Evolutionary conservation across 495 filamentous ascomycete genomes (phyloP).

Genomic region (Penicillium psychrofluorescens): DNA sequence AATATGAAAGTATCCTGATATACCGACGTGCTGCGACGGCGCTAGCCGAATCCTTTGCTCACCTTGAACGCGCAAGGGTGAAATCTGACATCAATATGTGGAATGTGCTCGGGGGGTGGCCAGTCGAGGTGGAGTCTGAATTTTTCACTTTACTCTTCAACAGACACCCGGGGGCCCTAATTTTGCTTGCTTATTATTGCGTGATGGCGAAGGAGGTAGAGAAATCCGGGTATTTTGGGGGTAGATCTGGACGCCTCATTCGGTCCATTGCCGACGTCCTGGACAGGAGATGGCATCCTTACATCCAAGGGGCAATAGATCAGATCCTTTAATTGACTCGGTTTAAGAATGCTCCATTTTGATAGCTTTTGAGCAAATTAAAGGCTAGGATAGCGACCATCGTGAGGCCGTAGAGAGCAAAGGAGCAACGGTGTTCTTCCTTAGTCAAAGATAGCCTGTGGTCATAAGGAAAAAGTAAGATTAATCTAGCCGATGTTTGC

Average conservation of each 20-base stretch:
- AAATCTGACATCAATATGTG: conserved; percentile 5
- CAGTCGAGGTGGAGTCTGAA: conserved; percentile 16
- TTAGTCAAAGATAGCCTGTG: no score
- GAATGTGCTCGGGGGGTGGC: conserved; percentile 21
- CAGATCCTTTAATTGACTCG: no score
- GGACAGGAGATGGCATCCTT: no score
- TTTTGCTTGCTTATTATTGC: conserved; percentile 33
- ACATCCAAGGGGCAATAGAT: no score
- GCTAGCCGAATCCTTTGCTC: conserved; percentile 10
- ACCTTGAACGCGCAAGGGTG: conserved; percentile 1
- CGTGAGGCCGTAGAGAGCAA: no score
- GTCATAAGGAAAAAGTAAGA: no score
- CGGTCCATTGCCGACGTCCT: no score
- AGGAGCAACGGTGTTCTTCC: no score
- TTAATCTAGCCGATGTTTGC: no score
- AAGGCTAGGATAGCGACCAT: no score
- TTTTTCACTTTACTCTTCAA: conserved; percentile 20
- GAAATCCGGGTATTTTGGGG: conserved; percentile 24
- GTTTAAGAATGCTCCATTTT: no score
- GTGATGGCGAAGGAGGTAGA: conserved; percentile 23
- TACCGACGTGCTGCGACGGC: conserved; percentile 1
- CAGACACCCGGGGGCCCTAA: conserved; percentile 25
- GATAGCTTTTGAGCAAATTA: no score
- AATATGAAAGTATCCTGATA: conserved; percentile 5
- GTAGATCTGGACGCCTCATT: conserved; percentile 8